Evolutionary conservation across 1,284 basidiomycete genomes (phyloP).

Genomic region (Fomitopsis pinicola): DNA sequence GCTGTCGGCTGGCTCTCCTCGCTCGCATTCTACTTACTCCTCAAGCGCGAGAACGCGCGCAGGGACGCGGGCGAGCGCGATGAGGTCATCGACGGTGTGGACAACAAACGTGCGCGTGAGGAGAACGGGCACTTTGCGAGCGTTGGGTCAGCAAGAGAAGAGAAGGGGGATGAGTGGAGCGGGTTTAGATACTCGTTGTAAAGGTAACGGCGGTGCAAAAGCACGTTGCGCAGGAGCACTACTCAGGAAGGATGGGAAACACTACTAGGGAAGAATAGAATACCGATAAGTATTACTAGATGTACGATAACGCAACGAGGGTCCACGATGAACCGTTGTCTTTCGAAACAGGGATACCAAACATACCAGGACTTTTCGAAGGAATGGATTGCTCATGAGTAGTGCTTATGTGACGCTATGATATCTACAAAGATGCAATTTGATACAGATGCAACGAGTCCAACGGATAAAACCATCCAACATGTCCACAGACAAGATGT

Average conservation of each 20-base stretch:
- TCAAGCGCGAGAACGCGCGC: conserved; percentile 57
- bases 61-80: conserved; percentile 62
- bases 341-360: background rate
- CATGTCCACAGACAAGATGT: conserved; percentile 7
- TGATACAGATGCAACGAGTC: conserved; percentile 18
- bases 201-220: background rate
- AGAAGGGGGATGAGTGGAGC: conserved; percentile 46
- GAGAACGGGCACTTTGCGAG: conserved; percentile 36
- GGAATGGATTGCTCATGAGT: conserved; percentile 12
- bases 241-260: conserved; percentile 2
- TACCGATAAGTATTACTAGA: conserved; percentile 4
- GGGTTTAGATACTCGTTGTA: conserved; percentile 39
- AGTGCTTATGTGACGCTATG: conserved; percentile 17
- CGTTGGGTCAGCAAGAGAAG: conserved; percentile 34
- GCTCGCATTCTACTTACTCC: conserved; percentile 37
- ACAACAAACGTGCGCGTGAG: conserved; percentile 23
- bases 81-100: conserved; percentile 56
- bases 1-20: conserved; percentile 56
- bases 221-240: background rate
- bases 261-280: background rate
- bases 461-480: conserved; percentile 10
- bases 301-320: background rate
- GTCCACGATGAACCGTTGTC: no score
- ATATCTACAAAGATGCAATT: conserved; percentile 18
- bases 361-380: background rate